Conservation (phyloP, 805 yeast genomes). For the Nakazawaea wyomingensis region DNA sequence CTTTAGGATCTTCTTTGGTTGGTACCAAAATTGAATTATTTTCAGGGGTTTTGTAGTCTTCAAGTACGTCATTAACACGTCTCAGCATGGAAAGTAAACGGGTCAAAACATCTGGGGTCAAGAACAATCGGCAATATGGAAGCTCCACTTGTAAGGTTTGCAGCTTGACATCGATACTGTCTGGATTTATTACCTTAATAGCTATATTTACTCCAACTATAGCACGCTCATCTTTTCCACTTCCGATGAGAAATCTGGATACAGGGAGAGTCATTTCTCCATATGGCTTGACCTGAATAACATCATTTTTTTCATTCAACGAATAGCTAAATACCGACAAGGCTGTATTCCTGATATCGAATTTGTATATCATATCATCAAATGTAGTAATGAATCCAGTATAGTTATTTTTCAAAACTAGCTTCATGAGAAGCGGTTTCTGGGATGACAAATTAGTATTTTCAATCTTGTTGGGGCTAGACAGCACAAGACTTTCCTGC, state of each 20-base stretch:
- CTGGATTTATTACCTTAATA: constrained; percentile 38
- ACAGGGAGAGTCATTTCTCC: constrained; percentile 40
- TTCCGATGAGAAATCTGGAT: constrained; percentile 34
- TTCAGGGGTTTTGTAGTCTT: not conserved
- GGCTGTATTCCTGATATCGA: constrained; percentile 30
- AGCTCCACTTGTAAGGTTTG: constrained; percentile 55
- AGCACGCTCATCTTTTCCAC: constrained; percentile 34
- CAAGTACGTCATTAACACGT: constrained; percentile 10
- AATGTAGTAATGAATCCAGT: constrained; percentile 30
- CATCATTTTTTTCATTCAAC: constrained; percentile 8
- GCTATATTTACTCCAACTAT: constrained; percentile 42
- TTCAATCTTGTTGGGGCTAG: not conserved
- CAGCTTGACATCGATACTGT: constrained; percentile 20
- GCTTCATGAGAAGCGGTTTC: constrained; percentile 7
- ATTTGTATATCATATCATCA: constrained; percentile 28
- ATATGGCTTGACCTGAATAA: constrained; percentile 23
- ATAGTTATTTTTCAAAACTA: constrained; percentile 22
- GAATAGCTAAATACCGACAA: constrained; percentile 24
- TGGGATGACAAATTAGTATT: no score
- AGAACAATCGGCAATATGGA: constrained; percentile 50
- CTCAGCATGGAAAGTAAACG: constrained; percentile 33
- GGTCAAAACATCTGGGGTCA: constrained; percentile 47
- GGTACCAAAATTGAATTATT: not conserved
- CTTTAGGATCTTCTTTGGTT: constrained; percentile 7
- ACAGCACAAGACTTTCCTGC: no score